Evolutionary conservation across 163 green algal genomes (phyloP), one percentile per base, ranked within the genome.

Genomic region (Scenedesmus sp.): DNA sequence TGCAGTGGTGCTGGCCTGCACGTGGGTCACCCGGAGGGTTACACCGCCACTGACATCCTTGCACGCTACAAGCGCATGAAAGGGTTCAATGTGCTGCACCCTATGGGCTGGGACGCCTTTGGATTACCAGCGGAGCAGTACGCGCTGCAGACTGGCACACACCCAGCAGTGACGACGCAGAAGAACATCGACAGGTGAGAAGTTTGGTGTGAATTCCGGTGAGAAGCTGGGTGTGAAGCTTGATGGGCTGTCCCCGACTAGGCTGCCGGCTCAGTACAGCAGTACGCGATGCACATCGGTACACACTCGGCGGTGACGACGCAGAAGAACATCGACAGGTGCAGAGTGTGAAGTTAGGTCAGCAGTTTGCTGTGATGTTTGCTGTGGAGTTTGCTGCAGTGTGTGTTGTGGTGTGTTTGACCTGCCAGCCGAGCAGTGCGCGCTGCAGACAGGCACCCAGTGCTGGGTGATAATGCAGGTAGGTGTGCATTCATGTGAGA

Each of bases 51-150:
- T 56, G 98, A 99, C 96, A 99, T 99, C 91, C 93, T 99, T 57
- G 97, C 98, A 9, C 95, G 98, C 4, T 99, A 99, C 95, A 99
- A 99, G 95, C 96, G 98, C 91, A 99, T 99, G 97, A 92, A 91
- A 55, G 98, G 98, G 60, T 98, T 96, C 93, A 99, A 99, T 89
- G 98, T 99, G 87, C 96, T 99, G 92, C 98, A 99, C 94, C 98
- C 98, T 16, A 99, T 99, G 96, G 98, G 98, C 77, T 99, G 98
- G 98, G 98, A 99, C 94, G 98, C 98, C 0, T 99, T 99, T 92
- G 98, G 98, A 0, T 95, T 99, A 86, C 98, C 98, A 13, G 98
- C 98, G 0, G 98, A 99, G 97, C 98, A 99, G 94, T 99, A 99
- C 91, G 98, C 98, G 2, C 96, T 99, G 54, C 95, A 96, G 93